Conservation (phyloP, 352 stramenopile species). For the Pythium periplocum region DNA sequence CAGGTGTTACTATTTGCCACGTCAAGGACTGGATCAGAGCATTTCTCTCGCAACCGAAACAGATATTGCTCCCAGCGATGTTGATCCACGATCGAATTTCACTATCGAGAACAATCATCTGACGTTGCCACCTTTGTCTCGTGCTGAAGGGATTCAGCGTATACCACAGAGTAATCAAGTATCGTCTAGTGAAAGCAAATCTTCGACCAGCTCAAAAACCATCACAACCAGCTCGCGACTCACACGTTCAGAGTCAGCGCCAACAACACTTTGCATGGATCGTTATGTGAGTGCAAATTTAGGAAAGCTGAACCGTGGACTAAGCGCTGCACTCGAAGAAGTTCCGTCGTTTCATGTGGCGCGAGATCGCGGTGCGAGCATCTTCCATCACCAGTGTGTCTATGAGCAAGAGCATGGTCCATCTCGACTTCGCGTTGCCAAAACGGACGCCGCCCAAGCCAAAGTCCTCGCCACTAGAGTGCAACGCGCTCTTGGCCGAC, state of each 20-base stretch:
- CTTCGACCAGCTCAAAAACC: conserved; percentile 3
- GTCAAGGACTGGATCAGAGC: neutral
- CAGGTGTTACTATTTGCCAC: neutral
- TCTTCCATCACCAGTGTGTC: conserved; percentile 48
- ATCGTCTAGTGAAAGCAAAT: neutral
- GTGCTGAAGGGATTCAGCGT: neutral
- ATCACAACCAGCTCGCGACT: conserved; percentile 2
- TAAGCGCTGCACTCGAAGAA: conserved; percentile 31
- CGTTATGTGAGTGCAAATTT: conserved; percentile 3
- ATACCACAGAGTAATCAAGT: conserved; percentile 3
- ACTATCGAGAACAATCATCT: neutral
- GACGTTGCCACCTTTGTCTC: neutral
- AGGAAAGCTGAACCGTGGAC: conserved; percentile 35
- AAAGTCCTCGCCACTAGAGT: conserved; percentile 39
- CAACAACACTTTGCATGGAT: conserved; percentile 20
- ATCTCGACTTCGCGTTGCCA: conserved; percentile 38
- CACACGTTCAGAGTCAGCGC: conserved; percentile 44
- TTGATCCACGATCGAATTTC: neutral
- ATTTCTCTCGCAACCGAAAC: neutral
- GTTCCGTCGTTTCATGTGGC: conserved; percentile 24
- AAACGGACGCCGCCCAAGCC: conserved; percentile 27
- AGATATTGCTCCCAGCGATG: neutral
- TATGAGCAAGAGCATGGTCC: conserved; percentile 21
- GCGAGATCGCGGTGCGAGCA: conserved; percentile 35
- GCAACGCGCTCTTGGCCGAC: conserved; percentile 34